Evolutionary conservation across 768 basidiomycete species (phyloP).

Genomic region (Boletus sensibilis): DNA sequence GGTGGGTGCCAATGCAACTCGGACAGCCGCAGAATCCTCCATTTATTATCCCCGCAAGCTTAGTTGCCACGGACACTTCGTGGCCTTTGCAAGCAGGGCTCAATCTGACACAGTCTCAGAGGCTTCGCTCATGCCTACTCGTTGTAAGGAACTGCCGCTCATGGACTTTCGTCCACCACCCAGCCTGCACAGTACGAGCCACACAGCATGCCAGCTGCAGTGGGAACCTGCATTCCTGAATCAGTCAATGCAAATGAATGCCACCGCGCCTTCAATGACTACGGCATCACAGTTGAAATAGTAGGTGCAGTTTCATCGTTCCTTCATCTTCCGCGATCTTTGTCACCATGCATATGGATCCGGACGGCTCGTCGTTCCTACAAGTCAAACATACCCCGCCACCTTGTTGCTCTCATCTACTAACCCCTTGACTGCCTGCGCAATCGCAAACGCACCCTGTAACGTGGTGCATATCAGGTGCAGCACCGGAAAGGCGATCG

Average conservation of each 20-base stretch:
- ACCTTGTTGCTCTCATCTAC: slow-evolving; percentile 53
- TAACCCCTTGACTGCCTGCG: slow-evolving; percentile 48
- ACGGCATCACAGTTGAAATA: background rate
- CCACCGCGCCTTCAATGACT: background rate
- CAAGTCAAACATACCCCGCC: slow-evolving; percentile 29
- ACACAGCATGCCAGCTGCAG: no score
- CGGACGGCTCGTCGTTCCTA: background rate
- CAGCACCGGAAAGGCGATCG: background rate
- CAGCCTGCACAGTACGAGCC: background rate
- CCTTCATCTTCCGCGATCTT: background rate
- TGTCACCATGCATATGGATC: background rate
- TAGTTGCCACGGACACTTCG: no score
- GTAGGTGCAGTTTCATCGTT: background rate
- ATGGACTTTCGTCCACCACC: background rate
- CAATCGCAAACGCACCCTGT: slow-evolving; percentile 55
- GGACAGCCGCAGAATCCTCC: no score
- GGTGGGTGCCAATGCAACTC: no score
- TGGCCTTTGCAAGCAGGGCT: no score
- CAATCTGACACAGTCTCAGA: no score
- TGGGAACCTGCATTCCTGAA: background rate
- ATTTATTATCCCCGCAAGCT: no score
- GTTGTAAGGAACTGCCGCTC: no score
- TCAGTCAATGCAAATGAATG: background rate
- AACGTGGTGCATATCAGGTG: background rate
- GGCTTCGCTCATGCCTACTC: no score